These are phyloP conservation scores for Pichia occidentalis DNA, from an alignment of 805 yeast species.

Conservation along the genomic window DNA sequence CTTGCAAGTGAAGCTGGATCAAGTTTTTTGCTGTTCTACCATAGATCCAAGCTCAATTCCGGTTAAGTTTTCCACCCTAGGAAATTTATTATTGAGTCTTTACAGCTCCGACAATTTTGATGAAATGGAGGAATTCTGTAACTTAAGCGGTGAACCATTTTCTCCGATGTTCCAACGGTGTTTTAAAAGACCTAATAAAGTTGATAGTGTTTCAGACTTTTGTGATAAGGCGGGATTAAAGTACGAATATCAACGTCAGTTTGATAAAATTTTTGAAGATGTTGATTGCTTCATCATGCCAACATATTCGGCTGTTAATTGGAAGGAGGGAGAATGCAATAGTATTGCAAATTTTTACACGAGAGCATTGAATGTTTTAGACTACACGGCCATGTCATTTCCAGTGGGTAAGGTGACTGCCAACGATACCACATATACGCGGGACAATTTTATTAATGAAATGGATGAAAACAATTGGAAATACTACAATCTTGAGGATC, in stretches of 20 bases:
- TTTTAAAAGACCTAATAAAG: conserved; percentile 17
- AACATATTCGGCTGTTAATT: conserved; percentile 36
- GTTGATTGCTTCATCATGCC: conserved; percentile 48
- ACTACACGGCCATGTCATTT: conserved; percentile 39
- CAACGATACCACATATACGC: conserved; percentile 31
- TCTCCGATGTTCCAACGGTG: conserved; percentile 17
- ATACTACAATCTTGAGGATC: conserved; percentile 37
- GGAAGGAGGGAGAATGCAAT: conserved; percentile 35
- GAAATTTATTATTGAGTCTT: conserved; percentile 20
- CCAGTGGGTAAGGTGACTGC: conserved; percentile 39
- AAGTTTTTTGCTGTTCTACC: conserved; percentile 23
- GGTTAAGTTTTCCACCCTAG: conserved; percentile 25
- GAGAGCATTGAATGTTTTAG: conserved; percentile 46
- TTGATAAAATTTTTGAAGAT: conserved; percentile 35
- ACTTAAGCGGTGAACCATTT: conserved; percentile 28
- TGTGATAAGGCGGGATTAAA: conserved; percentile 36
- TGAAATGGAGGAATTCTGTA: conserved; percentile 22
- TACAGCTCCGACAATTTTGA: conserved; percentile 23
- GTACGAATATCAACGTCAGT: conserved; percentile 31
- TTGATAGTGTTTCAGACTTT: conserved; percentile 25
- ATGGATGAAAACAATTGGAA: conserved; percentile 33
- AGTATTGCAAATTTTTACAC: conserved; percentile 46
- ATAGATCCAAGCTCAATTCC: conserved; percentile 11
- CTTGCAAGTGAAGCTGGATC: conserved; percentile 20
- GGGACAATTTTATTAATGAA: conserved; percentile 28